Conservation (phyloP, 345 rosid genomes). For the Salix brachista region DNA sequence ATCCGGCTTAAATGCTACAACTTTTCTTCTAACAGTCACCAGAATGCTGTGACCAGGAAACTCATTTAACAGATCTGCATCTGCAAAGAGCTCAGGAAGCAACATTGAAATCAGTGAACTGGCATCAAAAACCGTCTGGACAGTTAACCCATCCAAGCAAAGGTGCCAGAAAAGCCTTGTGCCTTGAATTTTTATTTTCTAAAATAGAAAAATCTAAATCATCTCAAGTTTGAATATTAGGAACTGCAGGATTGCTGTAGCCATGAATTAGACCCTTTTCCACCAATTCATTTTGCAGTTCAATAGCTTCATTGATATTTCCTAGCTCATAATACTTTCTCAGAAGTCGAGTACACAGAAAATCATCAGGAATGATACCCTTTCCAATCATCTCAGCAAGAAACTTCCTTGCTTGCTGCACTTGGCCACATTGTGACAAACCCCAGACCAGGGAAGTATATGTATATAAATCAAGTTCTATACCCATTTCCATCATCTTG, state of each 20-base stretch:
- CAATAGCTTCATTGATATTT: constrained; percentile 41
- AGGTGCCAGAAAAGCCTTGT: background rate
- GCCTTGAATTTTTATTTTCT: background rate
- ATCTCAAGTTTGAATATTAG: constrained; percentile 24
- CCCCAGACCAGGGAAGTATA: constrained; percentile 70
- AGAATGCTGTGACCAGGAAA: background rate
- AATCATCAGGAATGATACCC: constrained; percentile 55
- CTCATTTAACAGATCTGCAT: background rate
- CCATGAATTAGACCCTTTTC: constrained; percentile 36
- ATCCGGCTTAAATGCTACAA: background rate
- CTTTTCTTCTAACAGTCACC: background rate
- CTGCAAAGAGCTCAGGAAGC: background rate
- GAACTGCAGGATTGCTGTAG: constrained; percentile 22
- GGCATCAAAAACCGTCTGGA: background rate
- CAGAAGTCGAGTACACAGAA: constrained; percentile 48
- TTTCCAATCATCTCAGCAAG: constrained; percentile 58
- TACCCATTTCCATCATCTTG: constrained; percentile 52
- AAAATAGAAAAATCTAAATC: background rate
- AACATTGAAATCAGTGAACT: background rate
- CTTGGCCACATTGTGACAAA: constrained; percentile 44
- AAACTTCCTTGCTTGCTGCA: constrained; percentile 49
- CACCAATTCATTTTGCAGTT: constrained; percentile 46
- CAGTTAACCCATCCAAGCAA: background rate
- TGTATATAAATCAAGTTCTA: constrained; percentile 62
- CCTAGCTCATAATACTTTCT: constrained; percentile 60